A percentile compares a stretch with the other conserved stretches of the same genome.
Conservation (phyloP, 345 rosid species). For the Erodium maritimum region DNA sequence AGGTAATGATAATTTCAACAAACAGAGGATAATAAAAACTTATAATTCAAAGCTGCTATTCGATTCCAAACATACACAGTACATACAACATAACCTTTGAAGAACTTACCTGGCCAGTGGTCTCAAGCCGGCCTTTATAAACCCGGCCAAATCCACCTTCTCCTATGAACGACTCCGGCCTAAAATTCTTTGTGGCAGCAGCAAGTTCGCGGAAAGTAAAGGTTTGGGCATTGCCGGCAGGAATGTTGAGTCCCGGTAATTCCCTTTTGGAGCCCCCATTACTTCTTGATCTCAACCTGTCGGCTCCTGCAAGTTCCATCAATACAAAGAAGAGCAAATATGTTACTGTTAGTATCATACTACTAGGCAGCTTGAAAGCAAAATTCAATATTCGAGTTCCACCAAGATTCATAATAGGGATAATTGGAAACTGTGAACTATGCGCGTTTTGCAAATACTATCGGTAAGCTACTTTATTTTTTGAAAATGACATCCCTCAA, state of each 20-base stretch:
- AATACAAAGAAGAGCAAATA: conserved; percentile 9
- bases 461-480: too few species aligned
- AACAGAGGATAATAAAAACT: too few species aligned
- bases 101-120: conserved; percentile 64
- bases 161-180: conserved; percentile 74
- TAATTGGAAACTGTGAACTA: too few species aligned
- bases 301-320: conserved; percentile 48
- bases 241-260: conserved; percentile 36
- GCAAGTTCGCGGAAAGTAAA: conserved; percentile 82
- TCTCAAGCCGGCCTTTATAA: conserved; percentile 78
- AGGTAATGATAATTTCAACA: not conserved
- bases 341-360: too few species aligned
- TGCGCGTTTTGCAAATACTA: too few species aligned
- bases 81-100: not conserved
- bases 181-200: conserved; percentile 77
- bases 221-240: conserved; percentile 76
- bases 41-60: too few species aligned
- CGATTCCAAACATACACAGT: too few species aligned
- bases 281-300: conserved; percentile 56
- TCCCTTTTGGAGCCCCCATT: conserved; percentile 60
- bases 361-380: too few species aligned
- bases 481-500: too few species aligned
- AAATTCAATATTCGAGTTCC: too few species aligned
- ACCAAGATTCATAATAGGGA: too few species aligned
- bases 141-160: conserved; percentile 98